phyloP scores from a whole-genome alignment of 2,329 filamentous ascomycete genomes.

The Pseudomassariella vexata region DNA sequence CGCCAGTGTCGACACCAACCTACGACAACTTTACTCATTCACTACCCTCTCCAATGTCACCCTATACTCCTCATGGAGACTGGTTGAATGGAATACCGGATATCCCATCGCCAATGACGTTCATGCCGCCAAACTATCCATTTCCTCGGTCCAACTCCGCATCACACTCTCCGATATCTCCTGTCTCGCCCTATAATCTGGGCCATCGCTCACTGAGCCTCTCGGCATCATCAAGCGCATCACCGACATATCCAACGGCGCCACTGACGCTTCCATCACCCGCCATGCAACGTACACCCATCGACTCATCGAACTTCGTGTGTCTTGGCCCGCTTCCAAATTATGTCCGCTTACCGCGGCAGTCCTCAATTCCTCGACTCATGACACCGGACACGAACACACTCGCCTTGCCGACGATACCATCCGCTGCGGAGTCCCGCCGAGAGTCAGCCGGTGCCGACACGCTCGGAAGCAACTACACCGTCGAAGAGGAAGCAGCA shows the following conservation, averaged over 20 bases:
- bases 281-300: constrained; percentile 40
- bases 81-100: constrained; percentile 31
- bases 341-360: constrained; percentile 33
- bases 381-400: constrained; percentile 20
- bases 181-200: constrained; percentile 16
- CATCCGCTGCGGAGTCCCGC: constrained; percentile 16
- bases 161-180: constrained; percentile 16
- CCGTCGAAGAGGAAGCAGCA: constrained; percentile 43
- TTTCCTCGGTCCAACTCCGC: constrained; percentile 20
- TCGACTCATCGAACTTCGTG: constrained; percentile 46
- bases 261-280: constrained; percentile 21
- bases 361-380: constrained; percentile 20
- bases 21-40: constrained; percentile 32
- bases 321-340: constrained; percentile 50
- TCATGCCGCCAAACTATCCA: constrained; percentile 24
- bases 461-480: constrained; percentile 53
- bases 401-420: constrained; percentile 19
- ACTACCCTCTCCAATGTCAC: constrained; percentile 41
- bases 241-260: constrained; percentile 13
- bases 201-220: constrained; percentile 17
- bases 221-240: constrained; percentile 21
- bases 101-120: constrained; percentile 36
- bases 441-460: constrained; percentile 27
- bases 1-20: constrained; percentile 25
- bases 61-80: constrained; percentile 40